phyloP scores from a whole-genome alignment of 139 green algal species.

The Coelastrella sp. region DNA sequence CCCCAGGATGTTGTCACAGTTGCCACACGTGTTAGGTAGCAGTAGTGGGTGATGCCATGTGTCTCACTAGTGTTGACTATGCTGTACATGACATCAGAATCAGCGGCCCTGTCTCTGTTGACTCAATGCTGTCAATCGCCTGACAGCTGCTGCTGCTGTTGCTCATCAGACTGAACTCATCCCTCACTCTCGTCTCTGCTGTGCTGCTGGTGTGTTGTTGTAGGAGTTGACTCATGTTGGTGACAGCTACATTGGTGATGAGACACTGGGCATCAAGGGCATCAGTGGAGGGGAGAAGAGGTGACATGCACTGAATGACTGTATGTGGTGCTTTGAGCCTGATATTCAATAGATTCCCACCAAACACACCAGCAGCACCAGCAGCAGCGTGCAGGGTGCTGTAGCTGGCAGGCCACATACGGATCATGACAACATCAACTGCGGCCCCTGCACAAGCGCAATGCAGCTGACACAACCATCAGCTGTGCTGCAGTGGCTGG shows the following conservation, averaged over 20 bases:
- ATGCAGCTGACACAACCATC: not conserved
- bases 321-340: not conserved
- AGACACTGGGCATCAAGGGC: constrained; percentile 77
- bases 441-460: no score
- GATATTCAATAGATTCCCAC: not conserved
- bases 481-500: not conserved
- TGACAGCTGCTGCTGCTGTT: not conserved
- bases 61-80: no score
- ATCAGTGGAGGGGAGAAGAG: constrained; percentile 82
- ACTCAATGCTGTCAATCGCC: not conserved
- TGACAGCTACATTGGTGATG: constrained; percentile 78
- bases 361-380: not conserved
- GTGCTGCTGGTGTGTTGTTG: not conserved
- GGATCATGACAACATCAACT: no score
- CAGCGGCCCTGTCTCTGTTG: not conserved
- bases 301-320: not conserved
- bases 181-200: not conserved
- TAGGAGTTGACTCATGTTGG: constrained; percentile 38
- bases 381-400: not conserved
- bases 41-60: no score
- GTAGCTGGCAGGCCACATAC: not conserved
- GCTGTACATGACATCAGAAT: not conserved
- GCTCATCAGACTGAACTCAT: not conserved
- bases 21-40: no score
- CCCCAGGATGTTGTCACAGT: no score